Evolutionary conservation across 1,284 basidiomycete species (phyloP), one percentile per base, ranked within the genome.

Genomic region (Neolentinus lepideus): DNA sequence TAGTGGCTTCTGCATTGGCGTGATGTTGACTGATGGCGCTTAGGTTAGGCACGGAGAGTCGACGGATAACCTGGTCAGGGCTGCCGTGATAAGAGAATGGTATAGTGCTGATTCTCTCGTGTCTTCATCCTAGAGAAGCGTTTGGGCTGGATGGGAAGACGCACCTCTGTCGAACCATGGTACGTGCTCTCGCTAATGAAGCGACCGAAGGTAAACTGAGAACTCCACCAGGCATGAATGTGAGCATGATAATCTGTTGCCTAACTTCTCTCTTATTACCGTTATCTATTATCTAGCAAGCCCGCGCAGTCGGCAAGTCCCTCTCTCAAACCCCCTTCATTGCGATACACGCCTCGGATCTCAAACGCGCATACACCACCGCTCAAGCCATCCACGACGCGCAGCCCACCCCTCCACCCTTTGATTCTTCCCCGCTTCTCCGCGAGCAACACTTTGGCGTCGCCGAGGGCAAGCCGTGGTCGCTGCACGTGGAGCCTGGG

Each of bases 61-160:
- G 2, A 84, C 79, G 47, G 90, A 90, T 67, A 83, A 83, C 60
- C 59, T 81, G 61, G 84, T 84, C 56, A 57, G 76, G 31, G 10
- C 33, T 10, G 38, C 47, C 38, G 46, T 36, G 56, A 4, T 43
- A 16, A n/a, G 4, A 21, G 29, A 22, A 51, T 31, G 52, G 33
- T 22, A 47, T 21, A 27, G 38, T 51, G 51, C 46, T 36, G 59
- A 21, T 47, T 57, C 21, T 50, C n/a, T 26, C 29, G 27, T 24
- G 38, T 52, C 51, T 29, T 50, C 33, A 2, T 45, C 47, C 27
- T 21, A 85, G 81, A 75, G 67, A 57, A 64, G 70, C 1, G 64
- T 83, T 6, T 94, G 92, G 92, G 90, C 92, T 25, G 93, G 93
- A 10, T 92, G 88, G 80, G 79, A 78, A 58, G 91, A 96, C 69